Evolutionary conservation across 352 stramenopile species (phyloP), one percentile per base, ranked within the genome.

Genomic region (Globisporangium iwayamae): DNA sequence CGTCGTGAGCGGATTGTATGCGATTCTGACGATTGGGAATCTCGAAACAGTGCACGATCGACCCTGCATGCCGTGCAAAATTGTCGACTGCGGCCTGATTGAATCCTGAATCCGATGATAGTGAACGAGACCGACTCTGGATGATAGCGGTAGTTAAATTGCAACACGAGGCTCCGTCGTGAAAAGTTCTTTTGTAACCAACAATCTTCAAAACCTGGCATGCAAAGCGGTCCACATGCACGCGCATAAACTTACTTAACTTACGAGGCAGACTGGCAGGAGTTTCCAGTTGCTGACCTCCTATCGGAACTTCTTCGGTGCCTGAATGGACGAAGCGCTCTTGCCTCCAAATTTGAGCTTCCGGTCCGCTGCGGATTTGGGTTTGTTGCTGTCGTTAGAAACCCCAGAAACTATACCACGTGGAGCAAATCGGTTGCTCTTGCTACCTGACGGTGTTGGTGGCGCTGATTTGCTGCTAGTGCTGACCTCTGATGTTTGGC

Each of bases 241-340:
- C 28, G 36, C 32, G 28, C 14, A 60, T 55, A 36, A 34, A 55
- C 48, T 51, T 67, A 66, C 52, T 67, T 62, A 67, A 47, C 43
- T 45, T 66, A 46, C 36, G 9, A 22, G 11, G 46, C 18, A 13
- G 2, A 8, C 7, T 9, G 32, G 32, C 9, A 14, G 50, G 25
- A 39, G 30, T 18, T 38, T 50, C 7, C 36, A 50, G 5, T 36
- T 18, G 34, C 2, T 10, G 16, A 18, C 22, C 28, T 57, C 28
- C 57, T 63, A 68, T 46, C 63, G 56, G 22, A 68, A 68, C 22
- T 63, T 63, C 48, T 57, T 60, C 16, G 63, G 63, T 5, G 48
- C 47, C n/a, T 64, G 63, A 39, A 68, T 51, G n/a, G 63, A 59
- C 30, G 63, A 60, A 28, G 41, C 34, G 53, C 28, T 63, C 30